Evolutionary conservation across 352 stramenopile species (phyloP), one percentile per base, ranked within the genome.

Genomic region (Phytophthora brassicae): DNA sequence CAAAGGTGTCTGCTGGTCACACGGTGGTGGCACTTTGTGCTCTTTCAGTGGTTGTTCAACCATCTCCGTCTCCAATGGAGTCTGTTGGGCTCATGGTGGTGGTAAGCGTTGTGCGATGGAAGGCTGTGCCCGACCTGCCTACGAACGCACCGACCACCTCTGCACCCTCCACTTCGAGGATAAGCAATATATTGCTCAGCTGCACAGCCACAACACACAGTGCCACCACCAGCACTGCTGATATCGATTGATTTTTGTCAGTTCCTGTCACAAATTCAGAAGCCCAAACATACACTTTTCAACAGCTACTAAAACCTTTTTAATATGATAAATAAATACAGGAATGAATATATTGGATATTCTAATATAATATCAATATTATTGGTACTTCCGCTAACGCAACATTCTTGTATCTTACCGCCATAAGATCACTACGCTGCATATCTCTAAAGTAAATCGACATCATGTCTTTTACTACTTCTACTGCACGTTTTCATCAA

Each of bases 41-140:
- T 78, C 73, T 0, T 74, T 77, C 55, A 51, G 36, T 9, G 63
- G 67, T 11, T 88, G 78, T 46, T 61, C 59, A 4, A 84, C 70
- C 6, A 84, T 81, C 56, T 70, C 74, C 4, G 74, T 86, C 41
- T 86, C 77, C 3, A 88, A 88, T 35, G 74, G 79, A 14, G 70
- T 83, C 2, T 86, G 79, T 58, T 84, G 76, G 74, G 76, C 79
- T 22, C 88, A 96, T 60, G 88, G 88, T 17, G 88, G 88, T 24
- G 88, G 88, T 58, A 93, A 92, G 72, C 85, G 88, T 53, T 96
- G 88, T 64, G 56, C 56, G 3, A 72, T 90, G 31, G 74, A 77
- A 13, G 76, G 80, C 48, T 96, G 88, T 68, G 67, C 70, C 16
- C 70, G 72, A 24, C 75, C 74, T 2, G 77, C 75, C 9, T 87